Evolutionary conservation across 306 rosid genomes (phyloP).

Genomic region (Trifolium pratense): DNA sequence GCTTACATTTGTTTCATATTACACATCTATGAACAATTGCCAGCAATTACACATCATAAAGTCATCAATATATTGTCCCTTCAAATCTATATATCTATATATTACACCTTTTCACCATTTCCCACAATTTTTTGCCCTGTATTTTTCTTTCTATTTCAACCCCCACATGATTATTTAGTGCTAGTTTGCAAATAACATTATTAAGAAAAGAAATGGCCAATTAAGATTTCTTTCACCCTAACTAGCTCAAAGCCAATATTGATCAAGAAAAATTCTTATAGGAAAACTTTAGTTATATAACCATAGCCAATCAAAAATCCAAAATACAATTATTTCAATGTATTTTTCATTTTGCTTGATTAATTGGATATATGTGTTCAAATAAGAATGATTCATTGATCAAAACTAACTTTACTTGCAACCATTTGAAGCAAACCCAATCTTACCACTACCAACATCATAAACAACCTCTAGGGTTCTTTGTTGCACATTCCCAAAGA

Average conservation of each 20-base stretch:
- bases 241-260: conserved; percentile 12
- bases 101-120: conserved; percentile 17
- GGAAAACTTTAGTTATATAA: conserved; percentile 1
- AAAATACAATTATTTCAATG: conserved; percentile 6
- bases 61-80: neutral
- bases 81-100: neutral
- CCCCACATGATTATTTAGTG: conserved; percentile 1
- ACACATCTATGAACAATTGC: conserved; percentile 44
- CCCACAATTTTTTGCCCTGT: neutral
- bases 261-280: neutral
- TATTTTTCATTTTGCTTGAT: neutral
- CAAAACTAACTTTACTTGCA: conserved; percentile 41
- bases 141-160: neutral
- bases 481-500: conserved; percentile 81
- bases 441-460: conserved; percentile 59
- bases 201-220: conserved; percentile 5
- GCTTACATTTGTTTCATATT: conserved; percentile 30
- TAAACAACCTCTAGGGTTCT: conserved; percentile 63
- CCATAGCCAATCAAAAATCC: neutral
- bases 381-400: neutral
- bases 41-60: conserved; percentile 28
- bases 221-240: conserved; percentile 25
- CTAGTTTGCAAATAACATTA: neutral
- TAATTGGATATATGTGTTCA: conserved; percentile 5
- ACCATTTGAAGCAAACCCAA: conserved; percentile 63